Evolutionary conservation across 2,329 filamentous ascomycete species (phyloP).

Genomic region (Alternaria alternata): DNA sequence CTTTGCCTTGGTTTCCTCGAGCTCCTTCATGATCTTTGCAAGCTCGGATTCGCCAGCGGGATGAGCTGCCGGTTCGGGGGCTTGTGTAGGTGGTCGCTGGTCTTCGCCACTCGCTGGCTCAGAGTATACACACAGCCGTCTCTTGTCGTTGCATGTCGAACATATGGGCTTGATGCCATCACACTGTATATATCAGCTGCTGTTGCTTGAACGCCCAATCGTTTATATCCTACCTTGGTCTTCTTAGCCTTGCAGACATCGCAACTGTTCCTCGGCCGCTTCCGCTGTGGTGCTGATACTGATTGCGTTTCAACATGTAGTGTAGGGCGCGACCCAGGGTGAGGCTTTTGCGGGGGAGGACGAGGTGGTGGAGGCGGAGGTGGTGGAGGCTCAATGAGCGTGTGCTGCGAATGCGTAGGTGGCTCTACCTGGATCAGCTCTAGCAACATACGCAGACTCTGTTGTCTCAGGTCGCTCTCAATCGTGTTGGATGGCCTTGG

Average conservation of each 20-base stretch:
- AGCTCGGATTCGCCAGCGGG: slow-evolving; percentile 40
- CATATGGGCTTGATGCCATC: slow-evolving; percentile 47
- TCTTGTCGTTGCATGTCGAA: slow-evolving; percentile 47
- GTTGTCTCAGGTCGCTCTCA: slow-evolving; percentile 48
- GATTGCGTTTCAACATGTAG: slow-evolving; percentile 17
- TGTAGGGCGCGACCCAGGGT: slow-evolving; percentile 2
- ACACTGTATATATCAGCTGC: slow-evolving; percentile 38
- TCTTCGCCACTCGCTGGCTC: slow-evolving; percentile 29
- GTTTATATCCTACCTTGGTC: slow-evolving; percentile 40
- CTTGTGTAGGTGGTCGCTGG: slow-evolving; percentile 22
- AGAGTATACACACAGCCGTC: slow-evolving; percentile 45
- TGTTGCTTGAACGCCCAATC: neutral
- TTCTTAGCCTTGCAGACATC: slow-evolving; percentile 49
- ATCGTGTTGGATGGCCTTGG: slow-evolving; percentile 41
- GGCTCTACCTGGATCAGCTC: slow-evolving; percentile 46
- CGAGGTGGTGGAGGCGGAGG: slow-evolving; percentile 17
- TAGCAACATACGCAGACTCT: slow-evolving; percentile 49
- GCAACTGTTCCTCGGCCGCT: slow-evolving; percentile 44
- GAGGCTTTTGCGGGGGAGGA: slow-evolving; percentile 9
- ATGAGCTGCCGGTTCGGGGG: slow-evolving; percentile 26
- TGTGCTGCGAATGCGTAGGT: slow-evolving; percentile 20
- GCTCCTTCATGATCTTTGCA: slow-evolving; percentile 46
- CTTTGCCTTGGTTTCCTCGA: slow-evolving; percentile 48
- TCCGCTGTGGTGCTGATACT: slow-evolving; percentile 21
- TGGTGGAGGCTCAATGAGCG: slow-evolving; percentile 21